A percentile compares a stretch with the other conserved stretches of the same genome.
These are phyloP conservation scores for Aureobasidium zeae DNA, from an alignment of 2,329 filamentous ascomycete species.

Conservation along the genomic window DNA sequence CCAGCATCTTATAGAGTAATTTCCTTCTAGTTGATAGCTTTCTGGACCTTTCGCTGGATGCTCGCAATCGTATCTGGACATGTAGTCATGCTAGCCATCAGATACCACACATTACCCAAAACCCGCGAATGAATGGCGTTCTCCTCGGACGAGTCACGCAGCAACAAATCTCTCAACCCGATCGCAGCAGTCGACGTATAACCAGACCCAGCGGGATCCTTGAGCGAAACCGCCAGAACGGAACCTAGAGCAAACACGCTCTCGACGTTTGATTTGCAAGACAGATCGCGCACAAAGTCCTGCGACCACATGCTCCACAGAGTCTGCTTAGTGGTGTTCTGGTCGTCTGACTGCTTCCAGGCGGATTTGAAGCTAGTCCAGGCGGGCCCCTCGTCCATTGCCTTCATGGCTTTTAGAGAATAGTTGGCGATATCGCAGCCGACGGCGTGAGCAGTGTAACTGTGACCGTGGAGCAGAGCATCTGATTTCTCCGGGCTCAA, in stretches of 20 bases:
- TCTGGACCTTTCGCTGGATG: constrained; percentile 34
- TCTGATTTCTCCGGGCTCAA: constrained; percentile 64
- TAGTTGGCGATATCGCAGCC: constrained; percentile 71
- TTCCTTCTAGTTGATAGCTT: constrained; percentile 22
- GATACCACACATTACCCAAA: constrained; percentile 51
- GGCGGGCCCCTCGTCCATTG: constrained; percentile 46
- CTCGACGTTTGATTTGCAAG: constrained; percentile 46
- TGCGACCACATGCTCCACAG: constrained; percentile 65
- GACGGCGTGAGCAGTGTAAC: constrained; percentile 75
- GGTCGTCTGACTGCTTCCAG: constrained; percentile 32
- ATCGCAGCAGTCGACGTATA: constrained; percentile 49
- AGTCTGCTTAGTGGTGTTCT: not conserved
- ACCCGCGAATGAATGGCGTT: constrained; percentile 50
- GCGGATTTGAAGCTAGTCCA: constrained; percentile 50
- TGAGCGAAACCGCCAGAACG: constrained; percentile 57
- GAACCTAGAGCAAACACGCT: constrained; percentile 66
- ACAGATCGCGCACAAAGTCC: constrained; percentile 50
- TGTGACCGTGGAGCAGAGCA: constrained; percentile 73
- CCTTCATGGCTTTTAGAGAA: constrained; percentile 50
- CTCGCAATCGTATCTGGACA: constrained; percentile 33
- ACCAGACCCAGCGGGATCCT: constrained; percentile 39
- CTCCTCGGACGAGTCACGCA: constrained; percentile 27
- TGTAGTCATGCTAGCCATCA: constrained; percentile 50
- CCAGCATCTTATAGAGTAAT: not conserved
- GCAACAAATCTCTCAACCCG: constrained; percentile 43